These are phyloP conservation scores for Colletotrichum sojae DNA, from an alignment of 2,329 filamentous ascomycete species.

Conservation along the genomic window DNA sequence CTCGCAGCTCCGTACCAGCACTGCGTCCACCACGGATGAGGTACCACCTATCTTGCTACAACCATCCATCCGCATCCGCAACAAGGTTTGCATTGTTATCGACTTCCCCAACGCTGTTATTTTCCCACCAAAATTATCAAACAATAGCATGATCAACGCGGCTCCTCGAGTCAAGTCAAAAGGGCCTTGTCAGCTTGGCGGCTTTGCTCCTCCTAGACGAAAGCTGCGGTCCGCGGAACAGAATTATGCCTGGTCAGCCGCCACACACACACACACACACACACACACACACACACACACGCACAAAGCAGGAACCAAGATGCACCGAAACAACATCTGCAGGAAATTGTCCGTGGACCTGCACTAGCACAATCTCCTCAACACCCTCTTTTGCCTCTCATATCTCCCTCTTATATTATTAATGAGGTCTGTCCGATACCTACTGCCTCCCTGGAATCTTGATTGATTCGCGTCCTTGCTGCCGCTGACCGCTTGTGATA, in stretches of 20 bases:
- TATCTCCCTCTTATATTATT: too few relatives aligned
- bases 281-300: too few relatives aligned
- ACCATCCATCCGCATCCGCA: not conserved
- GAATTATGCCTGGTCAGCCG: conserved; percentile 20
- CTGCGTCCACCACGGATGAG: too few relatives aligned
- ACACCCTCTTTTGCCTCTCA: conserved; percentile 19
- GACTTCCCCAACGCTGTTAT: conserved; percentile 20
- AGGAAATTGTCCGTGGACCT: conserved; percentile 38
- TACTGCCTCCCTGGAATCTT: conserved; percentile 4
- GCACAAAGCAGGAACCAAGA: conserved; percentile 9
- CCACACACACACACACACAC: conserved; percentile 15
- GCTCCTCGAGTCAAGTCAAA: conserved; percentile 18
- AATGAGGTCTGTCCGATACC: too few relatives aligned
- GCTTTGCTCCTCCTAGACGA: not conserved
- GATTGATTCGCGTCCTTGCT: not conserved
- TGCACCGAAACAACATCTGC: conserved; percentile 30
- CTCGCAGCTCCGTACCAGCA: too few relatives aligned
- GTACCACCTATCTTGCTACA: too few relatives aligned
- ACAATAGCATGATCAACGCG: conserved; percentile 25
- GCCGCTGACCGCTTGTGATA: conserved; percentile 8
- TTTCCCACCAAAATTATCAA: conserved; percentile 22
- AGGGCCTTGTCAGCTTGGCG: conserved; percentile 14
- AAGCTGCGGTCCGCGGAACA: not conserved
- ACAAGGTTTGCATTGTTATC: conserved; percentile 33
- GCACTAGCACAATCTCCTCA: conserved; percentile 32